phyloP scores from a whole-genome alignment of 2,329 filamentous ascomycete species.

The Diplodia mutila region DNA sequence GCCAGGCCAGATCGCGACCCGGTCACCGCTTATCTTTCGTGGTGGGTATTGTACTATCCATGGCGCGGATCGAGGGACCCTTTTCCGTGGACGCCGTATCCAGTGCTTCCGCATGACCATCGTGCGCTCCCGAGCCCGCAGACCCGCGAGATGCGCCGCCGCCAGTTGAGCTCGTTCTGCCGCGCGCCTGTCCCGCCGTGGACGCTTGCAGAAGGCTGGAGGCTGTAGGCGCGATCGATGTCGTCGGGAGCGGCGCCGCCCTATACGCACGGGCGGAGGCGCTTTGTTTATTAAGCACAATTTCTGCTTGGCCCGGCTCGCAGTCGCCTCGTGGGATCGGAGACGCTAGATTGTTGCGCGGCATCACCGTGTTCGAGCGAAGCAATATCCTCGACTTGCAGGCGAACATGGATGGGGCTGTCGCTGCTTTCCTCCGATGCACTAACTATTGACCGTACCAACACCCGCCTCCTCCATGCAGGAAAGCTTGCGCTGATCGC shows the following conservation, averaged over 20 bases:
- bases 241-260: not conserved
- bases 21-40: conserved; percentile 20
- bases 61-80: conserved; percentile 21
- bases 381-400: not conserved
- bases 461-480: conserved; percentile 4
- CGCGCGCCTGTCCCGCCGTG: not conserved
- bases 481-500: conserved; percentile 2
- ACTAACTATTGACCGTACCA: conserved; percentile 4
- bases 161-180: not conserved
- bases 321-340: not conserved
- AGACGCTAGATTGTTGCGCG: not conserved
- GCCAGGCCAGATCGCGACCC: conserved; percentile 14
- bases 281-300: too few relatives aligned
- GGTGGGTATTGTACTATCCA: conserved; percentile 3
- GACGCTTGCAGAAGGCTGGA: not conserved
- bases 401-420: not conserved
- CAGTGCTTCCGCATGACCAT: conserved; percentile 18
- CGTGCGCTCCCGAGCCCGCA: conserved; percentile 12
- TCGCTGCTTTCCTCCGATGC: not conserved
- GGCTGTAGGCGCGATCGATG: not conserved
- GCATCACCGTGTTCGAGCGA: not conserved
- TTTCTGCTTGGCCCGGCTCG: too few relatives aligned
- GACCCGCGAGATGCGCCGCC: not conserved
- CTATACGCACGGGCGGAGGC: not conserved
- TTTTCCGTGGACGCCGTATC: conserved; percentile 19